These are phyloP conservation scores for Taxawa tesnikishii DNA, from an alignment of 2,329 filamentous ascomycete genomes.

Conservation along the genomic window DNA sequence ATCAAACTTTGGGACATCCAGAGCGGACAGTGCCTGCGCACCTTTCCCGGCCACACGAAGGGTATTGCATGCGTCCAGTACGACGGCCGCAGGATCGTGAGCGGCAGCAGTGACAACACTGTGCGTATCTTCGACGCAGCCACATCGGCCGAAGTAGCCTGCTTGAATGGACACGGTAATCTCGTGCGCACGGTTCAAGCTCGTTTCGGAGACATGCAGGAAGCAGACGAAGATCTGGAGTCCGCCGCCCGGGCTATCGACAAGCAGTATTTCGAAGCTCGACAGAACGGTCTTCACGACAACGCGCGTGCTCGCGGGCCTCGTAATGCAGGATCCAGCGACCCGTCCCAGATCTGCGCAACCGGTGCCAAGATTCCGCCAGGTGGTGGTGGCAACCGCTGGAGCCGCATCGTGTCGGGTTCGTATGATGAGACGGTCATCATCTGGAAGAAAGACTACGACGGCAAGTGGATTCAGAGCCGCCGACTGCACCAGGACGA, in stretches of 20 bases:
- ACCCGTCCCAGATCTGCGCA: slow-evolving; percentile 64
- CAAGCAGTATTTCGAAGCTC: slow-evolving; percentile 53
- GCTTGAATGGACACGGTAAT: slow-evolving; percentile 66
- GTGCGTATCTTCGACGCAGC: slow-evolving; percentile 88
- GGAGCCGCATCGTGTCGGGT: slow-evolving; percentile 90
- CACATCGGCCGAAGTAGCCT: slow-evolving; percentile 80
- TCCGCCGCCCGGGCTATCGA: slow-evolving; percentile 64
- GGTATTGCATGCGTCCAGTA: slow-evolving; percentile 97
- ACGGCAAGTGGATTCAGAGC: slow-evolving; percentile 72
- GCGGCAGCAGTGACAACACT: slow-evolving; percentile 89
- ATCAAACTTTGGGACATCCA: slow-evolving; percentile 94
- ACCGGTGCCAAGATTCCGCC: slow-evolving; percentile 80
- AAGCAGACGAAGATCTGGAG: slow-evolving; percentile 62
- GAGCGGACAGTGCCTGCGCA: slow-evolving; percentile 61
- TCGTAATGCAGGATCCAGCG: slow-evolving; percentile 59
- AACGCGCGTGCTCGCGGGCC: too few relatives aligned
- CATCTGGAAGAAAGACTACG: slow-evolving; percentile 73
- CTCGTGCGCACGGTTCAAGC: slow-evolving; percentile 92
- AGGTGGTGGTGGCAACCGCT: slow-evolving; percentile 77
- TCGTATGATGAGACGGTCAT: slow-evolving; percentile 95
- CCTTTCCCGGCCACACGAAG: slow-evolving; percentile 77
- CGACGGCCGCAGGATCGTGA: slow-evolving; percentile 85
- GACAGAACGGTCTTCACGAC: slow-evolving; percentile 18
- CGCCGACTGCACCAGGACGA: slow-evolving; percentile 39
- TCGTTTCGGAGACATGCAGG: slow-evolving; percentile 79